Percentiles rank a stretch among this genome's conserved stretches.
Conservation (phyloP, 1,139 yeast species). For the Waltiozyma solani region DNA sequence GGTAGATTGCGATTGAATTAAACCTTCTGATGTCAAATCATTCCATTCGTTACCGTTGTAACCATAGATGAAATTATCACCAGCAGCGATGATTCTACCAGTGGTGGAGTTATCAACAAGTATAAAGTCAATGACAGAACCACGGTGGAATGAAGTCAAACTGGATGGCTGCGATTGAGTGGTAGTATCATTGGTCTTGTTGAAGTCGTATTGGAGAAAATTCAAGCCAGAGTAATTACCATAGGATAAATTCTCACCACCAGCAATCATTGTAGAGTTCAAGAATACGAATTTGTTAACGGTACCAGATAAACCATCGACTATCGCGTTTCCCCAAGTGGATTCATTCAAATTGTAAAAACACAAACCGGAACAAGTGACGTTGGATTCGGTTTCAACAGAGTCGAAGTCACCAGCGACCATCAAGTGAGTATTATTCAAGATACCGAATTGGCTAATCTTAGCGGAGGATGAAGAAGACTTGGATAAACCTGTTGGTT, state of each 20-base stretch:
- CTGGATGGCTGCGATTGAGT: conserved; percentile 10
- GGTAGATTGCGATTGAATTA: conserved; percentile 7
- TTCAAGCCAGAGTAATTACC: conserved; percentile 25
- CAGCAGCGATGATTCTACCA: conserved; percentile 47
- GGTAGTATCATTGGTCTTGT: conserved; percentile 13
- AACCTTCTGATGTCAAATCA: conserved; percentile 11
- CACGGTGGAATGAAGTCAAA: conserved; percentile 23
- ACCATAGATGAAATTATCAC: conserved; percentile 38
- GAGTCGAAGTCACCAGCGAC: conserved; percentile 70
- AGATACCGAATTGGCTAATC: conserved; percentile 43
- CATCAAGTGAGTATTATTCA: conserved; percentile 33
- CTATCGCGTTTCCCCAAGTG: conserved; percentile 43
- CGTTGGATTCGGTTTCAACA: conserved; percentile 34
- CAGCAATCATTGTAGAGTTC: conserved; percentile 39
- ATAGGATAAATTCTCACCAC: conserved; percentile 45
- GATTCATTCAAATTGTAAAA: conserved; percentile 48
- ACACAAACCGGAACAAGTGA: conserved; percentile 56
- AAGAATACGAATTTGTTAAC: conserved; percentile 47
- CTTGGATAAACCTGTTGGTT: conserved; percentile 9
- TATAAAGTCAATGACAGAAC: conserved; percentile 37
- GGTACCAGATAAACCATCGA: conserved; percentile 33
- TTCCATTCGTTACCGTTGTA: conserved; percentile 42
- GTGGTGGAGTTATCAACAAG: conserved; percentile 38
- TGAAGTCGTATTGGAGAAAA: conserved; percentile 46
- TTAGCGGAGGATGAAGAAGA: conserved; percentile 16